These are phyloP conservation scores for Cladophialophora yegresii DNA, from an alignment of 2,329 filamentous ascomycete genomes.

Conservation along the genomic window DNA sequence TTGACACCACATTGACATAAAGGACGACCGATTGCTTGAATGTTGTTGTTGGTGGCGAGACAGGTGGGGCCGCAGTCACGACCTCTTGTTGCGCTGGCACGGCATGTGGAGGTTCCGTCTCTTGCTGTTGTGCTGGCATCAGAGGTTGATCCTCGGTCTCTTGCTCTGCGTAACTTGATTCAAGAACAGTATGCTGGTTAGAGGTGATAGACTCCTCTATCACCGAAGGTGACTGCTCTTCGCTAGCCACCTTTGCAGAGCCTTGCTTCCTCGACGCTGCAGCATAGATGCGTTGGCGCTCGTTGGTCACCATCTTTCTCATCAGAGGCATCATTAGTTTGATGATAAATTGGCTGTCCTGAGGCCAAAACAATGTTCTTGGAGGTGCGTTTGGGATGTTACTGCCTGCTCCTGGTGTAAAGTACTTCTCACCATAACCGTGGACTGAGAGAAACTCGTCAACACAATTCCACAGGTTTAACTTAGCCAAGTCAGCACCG, in stretches of 20 bases:
- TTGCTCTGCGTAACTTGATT: constrained; percentile 1
- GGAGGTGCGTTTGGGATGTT: constrained; percentile 45
- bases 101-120: not conserved
- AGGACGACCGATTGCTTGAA: constrained; percentile 32
- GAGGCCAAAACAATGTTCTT: constrained; percentile 55
- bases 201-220: constrained; percentile 12
- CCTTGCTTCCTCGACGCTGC: constrained; percentile 57
- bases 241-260: constrained; percentile 22
- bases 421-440: constrained; percentile 56
- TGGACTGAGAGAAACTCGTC: constrained; percentile 55
- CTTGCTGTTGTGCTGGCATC: constrained; percentile 7
- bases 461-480: constrained; percentile 59
- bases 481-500: constrained; percentile 59
- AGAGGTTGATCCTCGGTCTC: constrained; percentile 4
- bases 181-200: not conserved
- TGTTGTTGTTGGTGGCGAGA: constrained; percentile 12
- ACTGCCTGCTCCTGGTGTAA: constrained; percentile 39
- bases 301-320: constrained; percentile 62
- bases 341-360: constrained; percentile 58
- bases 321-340: constrained; percentile 60
- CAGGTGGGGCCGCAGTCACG: not conserved
- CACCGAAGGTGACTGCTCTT: constrained; percentile 8
- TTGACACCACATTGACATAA: constrained; percentile 35
- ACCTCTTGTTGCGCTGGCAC: constrained; percentile 7
- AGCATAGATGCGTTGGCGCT: constrained; percentile 60